Conservation (phyloP, 2,329 filamentous ascomycete species). For the Ophiocordyceps unilateralis region DNA sequence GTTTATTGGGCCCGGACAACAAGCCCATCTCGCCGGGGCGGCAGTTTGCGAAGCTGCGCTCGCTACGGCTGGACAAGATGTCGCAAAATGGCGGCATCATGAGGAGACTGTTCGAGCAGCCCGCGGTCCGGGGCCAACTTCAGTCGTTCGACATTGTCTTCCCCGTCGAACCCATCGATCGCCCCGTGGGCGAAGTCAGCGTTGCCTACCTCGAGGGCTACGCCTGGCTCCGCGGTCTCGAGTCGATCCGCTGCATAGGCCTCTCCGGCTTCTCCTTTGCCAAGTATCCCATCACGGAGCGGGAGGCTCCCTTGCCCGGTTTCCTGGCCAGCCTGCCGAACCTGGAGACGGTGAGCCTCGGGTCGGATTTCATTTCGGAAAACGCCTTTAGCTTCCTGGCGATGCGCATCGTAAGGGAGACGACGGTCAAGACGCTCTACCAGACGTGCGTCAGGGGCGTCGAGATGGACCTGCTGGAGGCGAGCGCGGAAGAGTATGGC, state of each 20-base stretch:
- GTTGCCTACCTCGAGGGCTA: constrained; percentile 13
- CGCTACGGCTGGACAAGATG: constrained; percentile 11
- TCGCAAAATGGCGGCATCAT: constrained; percentile 9
- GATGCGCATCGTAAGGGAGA: constrained; percentile 13
- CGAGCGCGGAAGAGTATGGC: constrained; percentile 7
- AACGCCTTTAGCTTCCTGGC: constrained; percentile 13
- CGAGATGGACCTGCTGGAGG: constrained; percentile 12
- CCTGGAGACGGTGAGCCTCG: constrained; percentile 18
- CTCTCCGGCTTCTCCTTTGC: constrained; percentile 18
- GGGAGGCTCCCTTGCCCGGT: constrained; percentile 13
- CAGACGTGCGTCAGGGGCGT: constrained; percentile 14
- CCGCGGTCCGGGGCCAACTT: constrained; percentile 12
- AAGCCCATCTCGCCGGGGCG: background rate
- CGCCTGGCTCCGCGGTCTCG: constrained; percentile 17
- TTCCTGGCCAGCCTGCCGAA: constrained; percentile 20
- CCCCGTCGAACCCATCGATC: constrained; percentile 9
- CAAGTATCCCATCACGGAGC: constrained; percentile 10
- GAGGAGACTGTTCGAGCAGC: constrained; percentile 8
- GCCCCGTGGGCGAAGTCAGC: constrained; percentile 9
- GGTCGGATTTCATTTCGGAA: constrained; percentile 12
- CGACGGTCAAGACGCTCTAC: constrained; percentile 15
- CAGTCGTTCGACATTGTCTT: constrained; percentile 19
- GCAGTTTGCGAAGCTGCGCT: constrained; percentile 11
- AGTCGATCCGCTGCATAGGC: constrained; percentile 16
- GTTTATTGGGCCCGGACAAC: background rate